Base-by-base conservation (phyloP, 192 early-diverging fungal genomes). In the Obelidium mucronatum region DNA sequence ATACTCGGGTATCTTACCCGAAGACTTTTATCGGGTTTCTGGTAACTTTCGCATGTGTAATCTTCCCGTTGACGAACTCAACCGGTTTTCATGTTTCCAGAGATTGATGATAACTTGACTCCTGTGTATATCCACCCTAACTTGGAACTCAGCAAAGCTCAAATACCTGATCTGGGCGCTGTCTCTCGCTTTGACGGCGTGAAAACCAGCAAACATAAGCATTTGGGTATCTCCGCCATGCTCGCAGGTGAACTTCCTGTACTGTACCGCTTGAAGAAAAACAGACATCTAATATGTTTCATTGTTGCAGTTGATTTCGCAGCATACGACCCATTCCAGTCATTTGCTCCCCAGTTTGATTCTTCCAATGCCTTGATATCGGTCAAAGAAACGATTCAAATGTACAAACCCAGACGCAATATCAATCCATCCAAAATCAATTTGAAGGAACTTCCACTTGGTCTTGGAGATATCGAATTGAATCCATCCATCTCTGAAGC, bases 11-110 rank as follows among this genome's bases (percentile, higher is more conserved):
- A 58, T 8, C 55, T 22, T 68, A 17, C 67, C 67, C 6, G 67
- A 68, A 53, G 67, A 68, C 67, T 68, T 68, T 54, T 68, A 40
- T 30, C 39, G 67, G 11, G 67, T 68, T 19, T 42, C 67, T 40
- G 67, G 67, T 68, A 54, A 11, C 11, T 48, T 19, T 48, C n/a
- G n/a, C n/a, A n/a, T n/a, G n/a, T n/a, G n/a, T n/a, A n/a, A n/a
- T n/a, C n/a, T n/a, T n/a, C n/a, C n/a, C n/a, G n/a, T n/a, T n/a
- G n/a, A n/a, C n/a, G n/a, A n/a, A n/a, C n/a, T 48, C 19, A 19
- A 19, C 8, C 44, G 44, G 44, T 19, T 48, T 48, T 48, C 44
- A 48, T 48, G 44, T 48, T 48, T 15, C 44, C 31, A 68, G 67
- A 68, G 30, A 24, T 68, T 24, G 67, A 68, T 44, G 67, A 68